Percentiles rank a stretch among this genome's conserved stretches.
These are phyloP conservation scores for Bryum argenteum DNA, from an alignment of 225 moss, liverwort and hornwort species.

Conservation along the genomic window DNA sequence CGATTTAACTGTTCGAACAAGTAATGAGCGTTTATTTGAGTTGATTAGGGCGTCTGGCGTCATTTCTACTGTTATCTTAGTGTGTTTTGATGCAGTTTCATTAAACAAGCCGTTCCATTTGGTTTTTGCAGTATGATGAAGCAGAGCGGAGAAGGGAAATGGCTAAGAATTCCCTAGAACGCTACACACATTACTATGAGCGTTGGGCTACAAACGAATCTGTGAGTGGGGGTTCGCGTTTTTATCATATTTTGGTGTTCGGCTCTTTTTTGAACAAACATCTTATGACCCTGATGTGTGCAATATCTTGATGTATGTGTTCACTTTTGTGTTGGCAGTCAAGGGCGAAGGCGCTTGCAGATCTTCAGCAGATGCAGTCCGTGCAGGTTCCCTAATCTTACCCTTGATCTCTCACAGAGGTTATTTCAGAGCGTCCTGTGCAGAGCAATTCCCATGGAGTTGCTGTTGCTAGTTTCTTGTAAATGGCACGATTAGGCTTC, in stretches of 20 bases:
- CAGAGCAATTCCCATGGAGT: neutral
- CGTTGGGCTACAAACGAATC: constrained; percentile 99
- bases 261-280: neutral
- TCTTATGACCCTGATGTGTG: too few relatives aligned
- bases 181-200: constrained; percentile 99
- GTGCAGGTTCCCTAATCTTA: constrained; percentile 57
- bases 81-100: too few relatives aligned
- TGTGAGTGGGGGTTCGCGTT: constrained; percentile 38
- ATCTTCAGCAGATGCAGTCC: constrained; percentile 87
- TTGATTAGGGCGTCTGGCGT: too few relatives aligned
- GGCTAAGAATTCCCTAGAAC: constrained; percentile 97
- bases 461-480: constrained; percentile 6
- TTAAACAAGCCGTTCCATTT: neutral
- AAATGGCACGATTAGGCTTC: constrained; percentile 11
- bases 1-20: too few relatives aligned
- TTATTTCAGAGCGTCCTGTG: neutral
- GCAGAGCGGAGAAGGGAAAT: constrained; percentile 99
- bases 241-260: neutral
- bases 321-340: constrained; percentile 42
- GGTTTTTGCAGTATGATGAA: constrained; percentile 76
- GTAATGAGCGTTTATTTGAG: too few relatives aligned
- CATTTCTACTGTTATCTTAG: too few relatives aligned
- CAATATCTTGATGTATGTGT: neutral
- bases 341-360: constrained; percentile 85
- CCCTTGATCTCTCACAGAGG: neutral